A percentile compares a stretch with the other conserved stretches of the same genome.
Conservation (phyloP, 495 filamentous ascomycete genomes). For the Podospora didyma region DNA sequence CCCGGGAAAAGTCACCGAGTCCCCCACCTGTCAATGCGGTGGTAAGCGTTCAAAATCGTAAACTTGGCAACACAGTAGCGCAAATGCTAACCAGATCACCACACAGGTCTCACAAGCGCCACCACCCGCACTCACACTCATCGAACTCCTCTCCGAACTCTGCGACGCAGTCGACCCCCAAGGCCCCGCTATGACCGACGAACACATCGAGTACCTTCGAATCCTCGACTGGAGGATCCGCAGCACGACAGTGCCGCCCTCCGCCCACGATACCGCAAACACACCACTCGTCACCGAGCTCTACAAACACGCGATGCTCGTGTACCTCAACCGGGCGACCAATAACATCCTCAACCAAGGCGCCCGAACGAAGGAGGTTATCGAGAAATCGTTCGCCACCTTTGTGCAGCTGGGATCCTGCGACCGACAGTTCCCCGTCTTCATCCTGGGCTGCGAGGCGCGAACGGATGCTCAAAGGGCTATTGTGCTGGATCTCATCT, state of each 20-base stretch:
- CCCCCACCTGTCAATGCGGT: too few relatives aligned
- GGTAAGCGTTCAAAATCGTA: too few relatives aligned
- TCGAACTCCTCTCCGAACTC: constrained; percentile 14
- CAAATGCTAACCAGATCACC: neutral
- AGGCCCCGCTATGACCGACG: constrained; percentile 2
- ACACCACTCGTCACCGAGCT: constrained; percentile 19
- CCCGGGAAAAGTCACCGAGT: too few relatives aligned
- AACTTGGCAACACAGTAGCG: too few relatives aligned
- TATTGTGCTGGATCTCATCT: constrained; percentile 27
- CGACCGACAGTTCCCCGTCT: constrained; percentile 32
- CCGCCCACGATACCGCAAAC: neutral
- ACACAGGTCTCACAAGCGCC: neutral
- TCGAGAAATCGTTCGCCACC: constrained; percentile 21
- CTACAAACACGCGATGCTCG: constrained; percentile 26
- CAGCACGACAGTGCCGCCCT: constrained; percentile 1
- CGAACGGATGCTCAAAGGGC: constrained; percentile 30
- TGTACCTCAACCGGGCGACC: constrained; percentile 30
- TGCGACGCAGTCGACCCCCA: neutral
- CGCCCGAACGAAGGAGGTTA: constrained; percentile 14
- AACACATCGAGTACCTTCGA: constrained; percentile 19
- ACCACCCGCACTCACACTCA: constrained; percentile 1
- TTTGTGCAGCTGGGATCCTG: constrained; percentile 21
- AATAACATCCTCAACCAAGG: constrained; percentile 17
- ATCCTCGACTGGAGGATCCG: constrained; percentile 21
- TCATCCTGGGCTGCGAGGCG: constrained; percentile 38